phyloP scores from a whole-genome alignment of 176 grass and related monocot species.

The Alopecurus myosuroides region DNA sequence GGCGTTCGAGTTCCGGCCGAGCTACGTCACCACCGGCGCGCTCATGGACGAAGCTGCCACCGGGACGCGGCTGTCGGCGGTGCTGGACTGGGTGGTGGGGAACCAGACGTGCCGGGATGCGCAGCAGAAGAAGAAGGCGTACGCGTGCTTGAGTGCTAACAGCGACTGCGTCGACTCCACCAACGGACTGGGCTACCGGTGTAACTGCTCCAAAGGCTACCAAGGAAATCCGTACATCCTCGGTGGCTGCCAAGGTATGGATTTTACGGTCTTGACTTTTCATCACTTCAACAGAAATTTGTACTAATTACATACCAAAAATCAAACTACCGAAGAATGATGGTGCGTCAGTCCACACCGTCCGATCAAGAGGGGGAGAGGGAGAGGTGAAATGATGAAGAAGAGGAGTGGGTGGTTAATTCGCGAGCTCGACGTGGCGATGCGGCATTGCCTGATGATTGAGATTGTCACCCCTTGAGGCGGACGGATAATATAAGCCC shows the following conservation, averaged over 20 bases:
- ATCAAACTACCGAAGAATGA: too few relatives aligned
- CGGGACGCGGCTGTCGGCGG: background rate
- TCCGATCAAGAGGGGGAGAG: too few relatives aligned
- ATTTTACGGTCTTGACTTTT: background rate
- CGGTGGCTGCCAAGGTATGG: constrained; percentile 39
- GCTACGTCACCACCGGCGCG: constrained; percentile 3
- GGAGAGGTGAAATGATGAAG: too few relatives aligned
- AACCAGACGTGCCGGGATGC: constrained; percentile 25
- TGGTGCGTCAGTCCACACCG: too few relatives aligned
- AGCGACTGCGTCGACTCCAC: constrained; percentile 26
- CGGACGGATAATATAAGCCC: too few relatives aligned
- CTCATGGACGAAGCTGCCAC: background rate
- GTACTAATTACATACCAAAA: too few relatives aligned
- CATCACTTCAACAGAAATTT: background rate
- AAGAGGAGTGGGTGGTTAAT: too few relatives aligned
- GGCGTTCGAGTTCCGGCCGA: constrained; percentile 17
- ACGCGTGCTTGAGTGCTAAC: constrained; percentile 26
- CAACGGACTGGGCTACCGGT: constrained; percentile 43
- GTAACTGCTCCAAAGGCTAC: constrained; percentile 46
- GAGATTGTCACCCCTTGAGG: too few relatives aligned
- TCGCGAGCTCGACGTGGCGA: too few relatives aligned
- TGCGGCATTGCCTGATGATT: too few relatives aligned
- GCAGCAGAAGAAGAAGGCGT: background rate
- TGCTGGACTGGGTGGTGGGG: constrained; percentile 46
- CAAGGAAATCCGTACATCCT: constrained; percentile 44